Conservation (phyloP, 495 filamentous ascomycete genomes). For the Penicillium desertorum region DNA sequence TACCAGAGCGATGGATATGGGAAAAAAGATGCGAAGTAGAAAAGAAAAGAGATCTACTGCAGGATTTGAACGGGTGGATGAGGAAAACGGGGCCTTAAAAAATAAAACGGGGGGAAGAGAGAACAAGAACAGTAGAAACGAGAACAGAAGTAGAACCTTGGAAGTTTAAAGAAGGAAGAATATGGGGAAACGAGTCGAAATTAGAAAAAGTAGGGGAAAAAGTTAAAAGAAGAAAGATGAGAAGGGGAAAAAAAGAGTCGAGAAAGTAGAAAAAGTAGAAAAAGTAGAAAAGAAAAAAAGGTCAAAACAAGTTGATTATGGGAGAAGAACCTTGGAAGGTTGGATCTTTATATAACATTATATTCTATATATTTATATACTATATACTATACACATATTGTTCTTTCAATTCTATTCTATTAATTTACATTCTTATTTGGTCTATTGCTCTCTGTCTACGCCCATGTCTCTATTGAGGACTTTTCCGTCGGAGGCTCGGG, state of each 20-base stretch:
- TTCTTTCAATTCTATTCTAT: not conserved
- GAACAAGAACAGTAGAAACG: not conserved
- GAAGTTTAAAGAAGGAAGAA: constrained; percentile 2
- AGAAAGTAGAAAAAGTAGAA: no score
- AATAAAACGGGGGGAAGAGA: not conserved
- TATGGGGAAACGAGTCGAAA: not conserved
- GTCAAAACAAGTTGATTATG: constrained; percentile 10
- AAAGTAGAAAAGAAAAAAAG: constrained; percentile 8
- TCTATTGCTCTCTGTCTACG: not conserved
- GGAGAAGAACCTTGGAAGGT: constrained; percentile 4
- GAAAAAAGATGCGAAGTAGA: not conserved
- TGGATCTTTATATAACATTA: not conserved
- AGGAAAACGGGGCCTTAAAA: constrained; percentile 3
- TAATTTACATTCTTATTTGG: not conserved
- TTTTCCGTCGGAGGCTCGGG: not conserved
- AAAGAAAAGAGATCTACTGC: constrained; percentile 17
- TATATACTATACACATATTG: no score
- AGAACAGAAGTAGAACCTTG: not conserved
- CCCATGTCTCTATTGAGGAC: not conserved
- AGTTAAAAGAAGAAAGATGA: constrained; percentile 8
- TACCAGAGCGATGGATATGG: constrained; percentile 5
- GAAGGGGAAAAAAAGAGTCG: not conserved
- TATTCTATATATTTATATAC: not conserved
- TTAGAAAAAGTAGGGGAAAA: constrained; percentile 3
- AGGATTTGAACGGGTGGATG: constrained; percentile 21